Evolutionary conservation across 441 rosid species (phyloP).

Genomic region (Raphanus hybrid): DNA sequence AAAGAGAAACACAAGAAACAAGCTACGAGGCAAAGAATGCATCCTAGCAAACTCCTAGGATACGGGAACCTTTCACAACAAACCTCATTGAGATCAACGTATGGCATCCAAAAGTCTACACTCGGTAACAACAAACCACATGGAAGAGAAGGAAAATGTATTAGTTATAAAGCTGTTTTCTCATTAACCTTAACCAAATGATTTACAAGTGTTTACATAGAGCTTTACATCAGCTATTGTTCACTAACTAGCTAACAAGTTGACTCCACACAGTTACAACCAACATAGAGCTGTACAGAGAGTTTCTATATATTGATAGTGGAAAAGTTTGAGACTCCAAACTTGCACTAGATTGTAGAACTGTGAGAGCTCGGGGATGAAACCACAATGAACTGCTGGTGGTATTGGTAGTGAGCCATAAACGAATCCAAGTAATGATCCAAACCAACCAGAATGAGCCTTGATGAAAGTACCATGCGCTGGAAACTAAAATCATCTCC

Average conservation of each 20-base stretch:
- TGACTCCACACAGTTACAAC: neutral
- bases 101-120: too few species aligned
- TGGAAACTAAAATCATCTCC: too few species aligned
- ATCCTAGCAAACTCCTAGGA: too few species aligned
- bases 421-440: neutral
- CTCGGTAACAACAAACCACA: too few species aligned
- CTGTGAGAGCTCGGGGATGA: neutral
- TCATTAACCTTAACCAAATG: neutral
- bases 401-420: neutral
- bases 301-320: too few species aligned
- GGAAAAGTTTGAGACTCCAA: too few species aligned
- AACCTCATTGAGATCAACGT: too few species aligned
- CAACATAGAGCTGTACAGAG: neutral
- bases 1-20: neutral
- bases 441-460: neutral
- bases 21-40: constrained; percentile 6
- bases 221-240: neutral
- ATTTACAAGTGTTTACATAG: neutral
- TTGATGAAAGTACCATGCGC: neutral
- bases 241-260: neutral
- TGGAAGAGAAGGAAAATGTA: too few species aligned
- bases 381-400: neutral
- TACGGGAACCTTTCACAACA: too few species aligned
- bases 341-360: neutral
- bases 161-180: neutral